Evolutionary conservation across 2,329 filamentous ascomycete species (phyloP).

Genomic region (Nannizziopsis arthrosporioides): DNA sequence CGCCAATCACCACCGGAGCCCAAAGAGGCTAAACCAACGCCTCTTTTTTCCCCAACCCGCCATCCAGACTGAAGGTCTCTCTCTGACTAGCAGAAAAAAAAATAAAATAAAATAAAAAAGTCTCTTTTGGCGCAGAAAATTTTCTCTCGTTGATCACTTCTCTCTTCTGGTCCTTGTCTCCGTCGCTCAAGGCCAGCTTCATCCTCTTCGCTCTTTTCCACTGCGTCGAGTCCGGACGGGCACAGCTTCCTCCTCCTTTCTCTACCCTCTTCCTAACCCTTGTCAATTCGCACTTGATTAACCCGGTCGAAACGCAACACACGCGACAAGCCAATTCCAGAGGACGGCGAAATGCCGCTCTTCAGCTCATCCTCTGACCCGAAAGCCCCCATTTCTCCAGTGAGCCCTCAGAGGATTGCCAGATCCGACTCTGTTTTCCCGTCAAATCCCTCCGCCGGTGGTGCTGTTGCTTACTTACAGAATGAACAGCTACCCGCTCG

Average conservation of each 20-base stretch:
- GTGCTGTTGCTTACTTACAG: slow-evolving; percentile 29
- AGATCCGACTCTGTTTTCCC: slow-evolving; percentile 22
- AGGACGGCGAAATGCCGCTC: slow-evolving; percentile 23
- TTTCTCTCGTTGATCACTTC: slow-evolving; percentile 12
- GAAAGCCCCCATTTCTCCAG: slow-evolving; percentile 9
- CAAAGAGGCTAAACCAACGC: neutral
- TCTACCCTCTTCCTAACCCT: neutral
- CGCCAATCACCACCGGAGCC: too few species aligned
- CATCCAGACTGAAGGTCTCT: neutral
- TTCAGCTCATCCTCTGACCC: slow-evolving; percentile 16
- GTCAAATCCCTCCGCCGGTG: slow-evolving; percentile 31
- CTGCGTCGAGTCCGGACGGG: too few species aligned
- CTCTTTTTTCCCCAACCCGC: neutral
- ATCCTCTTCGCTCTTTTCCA: too few species aligned
- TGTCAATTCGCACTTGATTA: neutral
- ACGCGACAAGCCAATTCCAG: slow-evolving; percentile 9
- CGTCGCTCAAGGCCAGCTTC: neutral
- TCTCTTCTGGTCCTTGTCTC: neutral
- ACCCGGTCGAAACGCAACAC: slow-evolving; percentile 10
- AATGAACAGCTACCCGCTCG: slow-evolving; percentile 24
- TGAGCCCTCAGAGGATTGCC: slow-evolving; percentile 1
- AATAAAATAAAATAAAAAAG: neutral
- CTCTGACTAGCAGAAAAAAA: neutral
- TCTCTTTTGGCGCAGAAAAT: neutral
- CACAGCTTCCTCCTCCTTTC: neutral